phyloP scores from a whole-genome alignment of 805 yeast genomes.

The Starmerella vaccinii region DNA sequence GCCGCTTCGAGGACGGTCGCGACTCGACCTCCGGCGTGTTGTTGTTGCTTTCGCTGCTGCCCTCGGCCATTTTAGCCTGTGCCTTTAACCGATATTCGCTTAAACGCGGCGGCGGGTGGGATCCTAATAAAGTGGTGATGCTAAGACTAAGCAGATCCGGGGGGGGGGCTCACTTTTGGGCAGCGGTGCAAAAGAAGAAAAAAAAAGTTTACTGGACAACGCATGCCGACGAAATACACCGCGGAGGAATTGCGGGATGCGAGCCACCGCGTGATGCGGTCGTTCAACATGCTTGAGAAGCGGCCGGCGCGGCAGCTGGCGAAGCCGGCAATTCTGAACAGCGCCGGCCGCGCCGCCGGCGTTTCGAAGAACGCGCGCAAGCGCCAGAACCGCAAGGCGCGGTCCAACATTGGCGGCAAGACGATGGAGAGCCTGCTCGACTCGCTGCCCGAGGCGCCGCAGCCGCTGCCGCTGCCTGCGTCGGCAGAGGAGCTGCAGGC shows the following conservation, averaged over 20 bases:
- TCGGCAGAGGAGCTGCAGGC: slow-evolving; percentile 15
- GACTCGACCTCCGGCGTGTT: background rate
- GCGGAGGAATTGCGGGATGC: slow-evolving; percentile 24
- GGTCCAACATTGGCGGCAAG: slow-evolving; percentile 24
- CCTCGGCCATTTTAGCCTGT: background rate
- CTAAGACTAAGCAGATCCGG: background rate
- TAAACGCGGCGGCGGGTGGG: too few relatives aligned
- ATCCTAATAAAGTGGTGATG: background rate
- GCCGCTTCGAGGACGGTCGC: background rate
- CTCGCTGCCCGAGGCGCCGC: slow-evolving; percentile 17
- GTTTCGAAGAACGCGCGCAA: slow-evolving; percentile 23
- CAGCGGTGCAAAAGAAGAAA: too few relatives aligned
- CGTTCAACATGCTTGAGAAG: slow-evolving; percentile 20
- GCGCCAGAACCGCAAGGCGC: slow-evolving; percentile 21
- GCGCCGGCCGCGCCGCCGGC: slow-evolving; percentile 17
- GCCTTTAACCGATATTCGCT: background rate
- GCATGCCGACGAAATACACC: slow-evolving; percentile 19
- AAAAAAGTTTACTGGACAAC: background rate
- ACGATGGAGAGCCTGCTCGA: slow-evolving; percentile 22
- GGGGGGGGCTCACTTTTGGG: background rate
- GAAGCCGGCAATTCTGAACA: slow-evolving; percentile 23
- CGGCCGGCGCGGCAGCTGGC: slow-evolving; percentile 12
- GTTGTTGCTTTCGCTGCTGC: background rate
- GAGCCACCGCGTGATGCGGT: slow-evolving; percentile 25
- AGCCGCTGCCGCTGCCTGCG: slow-evolving; percentile 9